Evolutionary conservation across 805 yeast species (phyloP), one percentile per base, ranked within the genome.

Genomic region (Cyberlindnera americana): DNA sequence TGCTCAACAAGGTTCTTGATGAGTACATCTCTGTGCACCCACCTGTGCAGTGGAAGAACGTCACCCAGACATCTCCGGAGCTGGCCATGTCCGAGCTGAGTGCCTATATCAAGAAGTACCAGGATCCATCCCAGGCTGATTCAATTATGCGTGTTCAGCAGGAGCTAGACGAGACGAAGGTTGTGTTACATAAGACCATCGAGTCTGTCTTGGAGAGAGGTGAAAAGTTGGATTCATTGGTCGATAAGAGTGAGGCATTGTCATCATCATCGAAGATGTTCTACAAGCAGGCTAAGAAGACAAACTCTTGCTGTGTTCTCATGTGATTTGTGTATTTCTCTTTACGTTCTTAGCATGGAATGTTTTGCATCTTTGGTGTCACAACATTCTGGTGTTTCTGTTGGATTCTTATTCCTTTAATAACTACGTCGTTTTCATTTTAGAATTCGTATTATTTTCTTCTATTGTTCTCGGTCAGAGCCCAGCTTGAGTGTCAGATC

Each of bases 51-150:
- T 89, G 96, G 96, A 62, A 60, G 33, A 56, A 64, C 41, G 61
- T 75, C 35, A 57, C 71, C 3, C 77, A 72, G 42, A 68, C 73
- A 2, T 59, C 60, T 30, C 50, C 75, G 14, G 58, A 63, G 12
- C 68, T 83, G 40, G 64, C 66, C 28, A 79, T 75, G 60, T 77
- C 76, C 19, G 77, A 75, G 44, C 70, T 91, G 54, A 84, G 80
- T 23, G 67, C 65, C 19, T 89, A 89, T 60, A 67, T 93, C 51
- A 67, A 70, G 53, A 86, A 86, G 57, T 93, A 93, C 66, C 99
- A 93, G 67, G 96, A 93, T 61, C 99, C 99, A 22, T 74, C 83
- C 29, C 96, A 93, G 69, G 98, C 98, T 0, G 99, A 93, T 62
- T 83, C 96, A 10, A 80, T 93, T 47, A 83, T 93, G 95, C 85